Percentiles rank a stretch among this genome's conserved stretches.
phyloP scores from a whole-genome alignment of 805 yeast genomes.

The Candida gorgasii region DNA sequence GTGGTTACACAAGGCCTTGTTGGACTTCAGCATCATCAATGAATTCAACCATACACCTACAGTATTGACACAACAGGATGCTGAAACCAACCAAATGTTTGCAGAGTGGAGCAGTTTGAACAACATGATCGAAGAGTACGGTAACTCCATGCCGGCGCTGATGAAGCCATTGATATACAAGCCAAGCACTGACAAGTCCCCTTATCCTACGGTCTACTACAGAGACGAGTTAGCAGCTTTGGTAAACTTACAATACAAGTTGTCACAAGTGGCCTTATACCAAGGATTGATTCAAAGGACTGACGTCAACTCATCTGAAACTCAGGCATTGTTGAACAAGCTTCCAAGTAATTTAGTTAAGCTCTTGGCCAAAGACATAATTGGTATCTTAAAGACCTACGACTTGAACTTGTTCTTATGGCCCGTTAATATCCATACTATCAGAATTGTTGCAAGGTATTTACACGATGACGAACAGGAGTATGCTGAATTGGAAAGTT shows the following conservation, averaged over 20 bases:
- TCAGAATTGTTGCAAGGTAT: conserved; percentile 28
- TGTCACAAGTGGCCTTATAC: conserved; percentile 31
- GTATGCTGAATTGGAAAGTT: conserved; percentile 21
- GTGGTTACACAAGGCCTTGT: conserved; percentile 36
- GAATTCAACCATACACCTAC: conserved; percentile 28
- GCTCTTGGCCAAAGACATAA: conserved; percentile 33
- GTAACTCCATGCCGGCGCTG: conserved; percentile 26
- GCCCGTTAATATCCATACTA: conserved; percentile 36
- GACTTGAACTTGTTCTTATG: conserved; percentile 33
- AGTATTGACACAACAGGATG: conserved; percentile 29
- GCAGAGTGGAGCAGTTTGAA: conserved; percentile 30
- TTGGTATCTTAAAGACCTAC: conserved; percentile 41
- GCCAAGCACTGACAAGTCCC: conserved; percentile 22
- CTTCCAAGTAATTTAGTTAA: conserved; percentile 27
- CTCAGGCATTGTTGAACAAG: conserved; percentile 21
- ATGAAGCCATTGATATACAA: conserved; percentile 35
- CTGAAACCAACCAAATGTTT: conserved; percentile 23
- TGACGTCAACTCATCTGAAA: conserved; percentile 15
- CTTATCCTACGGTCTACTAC: conserved; percentile 35
- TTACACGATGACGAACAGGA: conserved; percentile 24
- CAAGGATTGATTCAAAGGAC: conserved; percentile 26
- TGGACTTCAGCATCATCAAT: conserved; percentile 28
- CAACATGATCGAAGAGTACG: conserved; percentile 28
- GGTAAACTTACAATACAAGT: conserved; percentile 28
- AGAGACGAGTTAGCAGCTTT: conserved; percentile 38